Evolutionary conservation across 345 rosid genomes (phyloP).

Genomic region (Citropsis articulata): DNA sequence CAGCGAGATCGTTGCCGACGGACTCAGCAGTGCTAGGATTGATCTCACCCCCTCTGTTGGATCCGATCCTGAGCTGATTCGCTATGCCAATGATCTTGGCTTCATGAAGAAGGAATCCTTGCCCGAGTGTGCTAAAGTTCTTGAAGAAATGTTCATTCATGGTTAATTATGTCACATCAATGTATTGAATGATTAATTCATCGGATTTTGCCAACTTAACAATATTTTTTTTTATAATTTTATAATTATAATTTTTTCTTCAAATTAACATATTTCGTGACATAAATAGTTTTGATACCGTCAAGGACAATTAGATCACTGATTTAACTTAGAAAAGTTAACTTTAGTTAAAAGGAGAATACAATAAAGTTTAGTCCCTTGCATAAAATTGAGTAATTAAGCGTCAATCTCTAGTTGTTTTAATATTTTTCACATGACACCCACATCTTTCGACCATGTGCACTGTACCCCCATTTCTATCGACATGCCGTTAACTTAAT

Average conservation of each 20-base stretch:
- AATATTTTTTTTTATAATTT: too few species aligned
- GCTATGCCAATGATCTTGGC: slow-evolving; percentile 31
- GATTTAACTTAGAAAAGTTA: too few species aligned
- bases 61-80: neutral
- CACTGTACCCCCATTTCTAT: too few species aligned
- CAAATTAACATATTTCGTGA: too few species aligned
- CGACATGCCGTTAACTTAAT: too few species aligned
- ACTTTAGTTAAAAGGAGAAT: neutral
- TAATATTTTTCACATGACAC: too few species aligned
- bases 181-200: neutral
- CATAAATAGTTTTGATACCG: too few species aligned
- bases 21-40: slow-evolving; percentile 15
- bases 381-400: neutral
- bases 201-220: neutral
- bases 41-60: slow-evolving; percentile 23
- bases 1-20: slow-evolving; percentile 9
- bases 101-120: slow-evolving; percentile 25
- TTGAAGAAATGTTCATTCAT: slow-evolving; percentile 16
- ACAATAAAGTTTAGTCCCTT: slow-evolving; percentile 9
- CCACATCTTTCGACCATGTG: too few species aligned
- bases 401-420: too few species aligned
- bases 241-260: too few species aligned
- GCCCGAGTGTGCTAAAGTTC: slow-evolving; percentile 17
- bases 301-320: too few species aligned
- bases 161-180: neutral